Evolutionary conservation across 768 basidiomycete species (phyloP).

Genomic region (Lactarius quietus): DNA sequence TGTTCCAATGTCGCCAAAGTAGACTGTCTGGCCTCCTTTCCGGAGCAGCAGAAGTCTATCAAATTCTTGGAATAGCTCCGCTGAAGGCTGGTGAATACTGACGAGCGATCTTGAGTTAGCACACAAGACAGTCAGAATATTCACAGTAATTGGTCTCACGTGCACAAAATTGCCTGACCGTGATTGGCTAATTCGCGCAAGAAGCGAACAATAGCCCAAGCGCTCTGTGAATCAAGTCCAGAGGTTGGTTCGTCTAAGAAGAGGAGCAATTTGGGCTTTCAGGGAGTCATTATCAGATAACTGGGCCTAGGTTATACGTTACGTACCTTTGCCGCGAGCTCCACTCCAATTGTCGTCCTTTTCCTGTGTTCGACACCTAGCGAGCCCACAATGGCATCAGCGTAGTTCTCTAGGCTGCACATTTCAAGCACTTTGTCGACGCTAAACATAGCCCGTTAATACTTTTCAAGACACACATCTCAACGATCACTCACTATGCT

Average conservation of each 20-base stretch:
- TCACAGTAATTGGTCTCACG: slow-evolving; percentile 28
- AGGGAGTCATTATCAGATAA: slow-evolving; percentile 27
- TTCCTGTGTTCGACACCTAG: slow-evolving; percentile 71
- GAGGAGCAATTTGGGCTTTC: slow-evolving; percentile 75
- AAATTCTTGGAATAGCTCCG: slow-evolving; percentile 83
- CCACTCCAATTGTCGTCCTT: slow-evolving; percentile 87
- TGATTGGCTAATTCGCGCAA: slow-evolving; percentile 76
- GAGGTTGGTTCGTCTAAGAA: slow-evolving; percentile 60
- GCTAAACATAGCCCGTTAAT: not conserved
- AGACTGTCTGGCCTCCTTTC: slow-evolving; percentile 81
- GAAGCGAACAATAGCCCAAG: slow-evolving; percentile 82
- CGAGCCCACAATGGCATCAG: slow-evolving; percentile 77
- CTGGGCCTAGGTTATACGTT: not conserved
- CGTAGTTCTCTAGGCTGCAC: slow-evolving; percentile 76
- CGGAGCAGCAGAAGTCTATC: slow-evolving; percentile 67
- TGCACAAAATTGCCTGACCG: slow-evolving; percentile 88
- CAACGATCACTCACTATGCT: slow-evolving; percentile 39
- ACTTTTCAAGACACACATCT: not conserved
- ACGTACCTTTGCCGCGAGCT: slow-evolving; percentile 49
- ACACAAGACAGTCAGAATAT: not conserved
- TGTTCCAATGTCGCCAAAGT: slow-evolving; percentile 84
- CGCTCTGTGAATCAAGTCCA: slow-evolving; percentile 59
- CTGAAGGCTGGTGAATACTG: slow-evolving; percentile 78
- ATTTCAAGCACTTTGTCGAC: slow-evolving; percentile 83
- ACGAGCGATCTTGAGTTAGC: not conserved